Base-by-base conservation (phyloP, 495 filamentous ascomycete genomes). In the Pyrenopolyporus hunteri region DNA sequence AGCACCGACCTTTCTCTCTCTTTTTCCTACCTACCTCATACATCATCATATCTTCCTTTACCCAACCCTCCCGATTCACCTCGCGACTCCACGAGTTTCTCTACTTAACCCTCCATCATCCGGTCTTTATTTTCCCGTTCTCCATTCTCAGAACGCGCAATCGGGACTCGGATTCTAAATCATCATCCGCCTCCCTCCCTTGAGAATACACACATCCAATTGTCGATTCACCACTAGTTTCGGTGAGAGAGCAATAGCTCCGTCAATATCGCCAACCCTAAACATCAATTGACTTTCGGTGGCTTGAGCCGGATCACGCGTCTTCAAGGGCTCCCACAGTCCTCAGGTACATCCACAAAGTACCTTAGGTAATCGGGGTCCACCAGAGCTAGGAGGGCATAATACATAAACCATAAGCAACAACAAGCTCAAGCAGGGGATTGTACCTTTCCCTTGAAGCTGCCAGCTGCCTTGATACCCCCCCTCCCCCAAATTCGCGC, bases 221-320 rank as follows among this genome's bases (percentile, higher is more conserved):
- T 20, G 20, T 42, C 32, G 29, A 44, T 35, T n/a, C n/a, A n/a
- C n/a, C 33, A 55, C 50, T 44, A 17, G 58, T 62, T 44, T 56
- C 36, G 55, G 20, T 44, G 36, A 16, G 50, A 62, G 58, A 49
- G 26, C 50, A 62, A 62, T 62, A 62, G 58, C 44, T 35, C 31
- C 50, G 49, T 49, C 42, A 55, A 62, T 62, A 49, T 43, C 35
- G 44, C 14, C 11, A 25, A 45, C 36, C 31, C 39, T 36, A 50
- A 14, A 32, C 43, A 23, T 26, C 49, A 39, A 43, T 61, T 55
- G 50, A 55, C 58, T 22, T 37, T 26, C 8, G 40, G 40, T 39
- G 43, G 43, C 33, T 39, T 47, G 17, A 46, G 8, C 25, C 48
- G 28, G 40, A 33, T 61, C 51, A 44, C 58, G 17, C 28, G 28